Evolutionary conservation across 495 filamentous ascomycete genomes (phyloP), one percentile per base, ranked within the genome.

Genomic region (Aspergillus cavernicola): DNA sequence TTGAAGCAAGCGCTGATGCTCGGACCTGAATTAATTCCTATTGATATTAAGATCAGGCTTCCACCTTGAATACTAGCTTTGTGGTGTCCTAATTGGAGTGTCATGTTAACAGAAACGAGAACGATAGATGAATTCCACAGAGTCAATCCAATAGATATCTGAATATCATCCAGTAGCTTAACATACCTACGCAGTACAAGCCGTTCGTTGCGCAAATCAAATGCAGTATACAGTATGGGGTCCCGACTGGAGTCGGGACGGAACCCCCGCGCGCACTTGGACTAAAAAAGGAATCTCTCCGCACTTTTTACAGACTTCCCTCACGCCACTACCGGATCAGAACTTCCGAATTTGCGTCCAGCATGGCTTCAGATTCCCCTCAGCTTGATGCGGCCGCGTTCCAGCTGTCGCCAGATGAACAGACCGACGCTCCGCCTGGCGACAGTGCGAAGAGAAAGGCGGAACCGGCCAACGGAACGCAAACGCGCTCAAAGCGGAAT

Each of bases 401-500:
- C 13, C 59, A 57, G 57, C 33, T 57, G 15, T 62, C 51, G 2
- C 37, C 56, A 52, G 61, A 56, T 11, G 67, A 70, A 19, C 66
- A 60, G 42, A 48, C 53, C 15, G 53, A 57, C 28, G 53, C 60
- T 24, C 55, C 61, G 16, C 42, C 57, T n/a, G 50, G 56, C 7
- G 69, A 74, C 36, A 62, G 63, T 23, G 63, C 64, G 26, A 80
- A 78, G 66, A 73, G 76, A 57, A 78, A 76, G 56, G 68, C 67
- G 61, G 75, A 76, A 66, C 71, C 72, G 55, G 52, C 58, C 60
- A 72, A 71, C 69, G 74, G 72, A 71, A 74, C 64, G 6, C 72
- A 68, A 24, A 72, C 68, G 61, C 75, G 76, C 68, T 59, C 77
- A 57, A 80, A 80, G 71, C 74, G 77, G 65, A 80, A 80, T 74